phyloP scores from a whole-genome alignment of 257 asterid species.

The Nicotiana undulata region DNA sequence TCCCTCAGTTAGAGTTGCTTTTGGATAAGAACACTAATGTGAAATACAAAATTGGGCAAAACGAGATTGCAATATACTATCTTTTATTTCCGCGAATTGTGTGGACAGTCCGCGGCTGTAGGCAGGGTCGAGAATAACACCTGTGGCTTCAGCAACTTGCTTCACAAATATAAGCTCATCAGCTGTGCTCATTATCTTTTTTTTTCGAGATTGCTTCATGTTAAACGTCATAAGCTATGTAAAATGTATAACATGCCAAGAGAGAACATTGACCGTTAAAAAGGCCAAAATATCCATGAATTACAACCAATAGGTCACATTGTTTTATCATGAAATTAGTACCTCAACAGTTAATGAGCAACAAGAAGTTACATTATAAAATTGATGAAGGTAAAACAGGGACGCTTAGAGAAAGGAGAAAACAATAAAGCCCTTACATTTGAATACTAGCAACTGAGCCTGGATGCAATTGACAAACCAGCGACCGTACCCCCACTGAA shows the following conservation, averaged over 20 bases:
- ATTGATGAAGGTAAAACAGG: background rate
- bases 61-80: too few species aligned
- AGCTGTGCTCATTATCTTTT: slow-evolving; percentile 36
- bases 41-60: too few species aligned
- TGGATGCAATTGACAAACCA: slow-evolving; percentile 73
- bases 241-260: background rate
- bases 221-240: background rate
- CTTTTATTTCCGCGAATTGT: too few species aligned
- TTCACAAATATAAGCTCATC: slow-evolving; percentile 79
- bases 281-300: background rate
- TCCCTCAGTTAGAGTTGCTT: too few species aligned
- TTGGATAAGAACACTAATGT: too few species aligned
- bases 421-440: slow-evolving; percentile 38
- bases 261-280: background rate
- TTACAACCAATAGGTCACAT: background rate
- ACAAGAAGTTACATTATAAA: background rate
- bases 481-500: slow-evolving; percentile 95
- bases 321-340: background rate
- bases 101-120: slow-evolving; percentile 32
- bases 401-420: background rate
- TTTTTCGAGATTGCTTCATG: background rate
- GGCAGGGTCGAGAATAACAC: slow-evolving; percentile 90
- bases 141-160: slow-evolving; percentile 80
- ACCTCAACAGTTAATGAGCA: background rate
- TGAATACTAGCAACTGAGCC: slow-evolving; percentile 61